Base-by-base conservation (phyloP, 441 rosid species). In the Adansonia madagascariensis region DNA sequence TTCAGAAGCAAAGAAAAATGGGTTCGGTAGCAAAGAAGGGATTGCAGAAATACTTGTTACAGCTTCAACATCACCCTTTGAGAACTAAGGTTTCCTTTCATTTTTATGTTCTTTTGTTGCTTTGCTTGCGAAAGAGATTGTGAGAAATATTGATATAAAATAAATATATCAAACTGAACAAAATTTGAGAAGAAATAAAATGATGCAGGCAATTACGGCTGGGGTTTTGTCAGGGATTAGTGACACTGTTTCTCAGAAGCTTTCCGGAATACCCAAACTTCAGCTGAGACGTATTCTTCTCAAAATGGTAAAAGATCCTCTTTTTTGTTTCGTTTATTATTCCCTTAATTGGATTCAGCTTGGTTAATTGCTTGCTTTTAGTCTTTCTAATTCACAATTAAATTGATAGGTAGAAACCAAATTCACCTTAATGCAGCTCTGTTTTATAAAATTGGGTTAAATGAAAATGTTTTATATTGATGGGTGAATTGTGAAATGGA, bases 261-360 rank as follows among this genome's bases (percentile, higher is more conserved):
- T 92, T n/a, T 83, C 97, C 65, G 97, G 94, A 43, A 93, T 92
- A 71, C 88, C 88, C 84, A 90, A 91, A 80, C 89, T 95, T 88
- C 97, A 92, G 80, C 74, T 95, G 68, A 88, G 89, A 81, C 85
- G 97, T 24, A 89, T 94, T 82, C 84, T 91, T 77, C 97, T 95
- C 84, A 93, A 93, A 93, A 86, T 92, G 97, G 99, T 92, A 70
- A 65, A 74, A 55, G 35, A 11, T 68, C 72, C 3, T 75, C 78
- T 82, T 41, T 41, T 24, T 7, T 2, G 35, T 31, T 31, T 31
- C 4, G 35, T 31, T 31, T 31, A 27, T 27, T 27, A 31, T 31
- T 31, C 35, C 35, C 35, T 31, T 31, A 31, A 31, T 31, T 31
- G 35, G 35, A 65, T 41, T 65, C 22, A n/a, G 6, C 7, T 17